These are phyloP conservation scores for Globisporangium takayamanum DNA, from an alignment of 352 stramenopile species.

Conservation along the genomic window DNA sequence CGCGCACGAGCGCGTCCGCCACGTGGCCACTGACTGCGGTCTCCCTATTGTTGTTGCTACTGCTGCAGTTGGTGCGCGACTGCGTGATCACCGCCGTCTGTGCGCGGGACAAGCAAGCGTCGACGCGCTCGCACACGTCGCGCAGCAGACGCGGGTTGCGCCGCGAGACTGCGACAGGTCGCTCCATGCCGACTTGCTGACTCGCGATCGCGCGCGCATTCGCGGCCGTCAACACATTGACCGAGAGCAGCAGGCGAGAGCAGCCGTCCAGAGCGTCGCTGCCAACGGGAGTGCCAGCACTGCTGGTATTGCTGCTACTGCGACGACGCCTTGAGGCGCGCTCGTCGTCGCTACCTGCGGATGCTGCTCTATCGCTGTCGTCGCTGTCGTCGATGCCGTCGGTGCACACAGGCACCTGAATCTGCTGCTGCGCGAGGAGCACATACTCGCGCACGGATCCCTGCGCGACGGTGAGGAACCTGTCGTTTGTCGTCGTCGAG, in stretches of 20 bases:
- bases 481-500: not conserved
- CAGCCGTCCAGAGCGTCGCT: not conserved
- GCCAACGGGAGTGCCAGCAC: not conserved
- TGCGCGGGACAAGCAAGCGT: constrained; percentile 8
- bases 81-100: not conserved
- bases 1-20: constrained; percentile 3
- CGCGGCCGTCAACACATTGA: constrained; percentile 6
- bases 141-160: constrained; percentile 6
- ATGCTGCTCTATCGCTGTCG: not conserved
- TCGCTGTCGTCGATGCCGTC: not conserved
- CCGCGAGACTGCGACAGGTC: constrained; percentile 11
- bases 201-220: constrained; percentile 5
- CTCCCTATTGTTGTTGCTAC: not conserved
- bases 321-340: no score
- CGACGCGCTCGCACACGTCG: not conserved
- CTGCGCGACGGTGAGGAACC: constrained; percentile 5
- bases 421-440: constrained; percentile 11
- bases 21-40: not conserved
- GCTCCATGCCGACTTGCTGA: constrained; percentile 13
- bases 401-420: constrained; percentile 4
- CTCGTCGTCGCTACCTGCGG: not conserved
- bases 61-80: no score
- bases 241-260: constrained; percentile 6
- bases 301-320: no score
- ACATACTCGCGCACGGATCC: constrained; percentile 15